Base-by-base conservation (phyloP, 2,329 filamentous ascomycete genomes). In the Xylaria sp. region DNA sequence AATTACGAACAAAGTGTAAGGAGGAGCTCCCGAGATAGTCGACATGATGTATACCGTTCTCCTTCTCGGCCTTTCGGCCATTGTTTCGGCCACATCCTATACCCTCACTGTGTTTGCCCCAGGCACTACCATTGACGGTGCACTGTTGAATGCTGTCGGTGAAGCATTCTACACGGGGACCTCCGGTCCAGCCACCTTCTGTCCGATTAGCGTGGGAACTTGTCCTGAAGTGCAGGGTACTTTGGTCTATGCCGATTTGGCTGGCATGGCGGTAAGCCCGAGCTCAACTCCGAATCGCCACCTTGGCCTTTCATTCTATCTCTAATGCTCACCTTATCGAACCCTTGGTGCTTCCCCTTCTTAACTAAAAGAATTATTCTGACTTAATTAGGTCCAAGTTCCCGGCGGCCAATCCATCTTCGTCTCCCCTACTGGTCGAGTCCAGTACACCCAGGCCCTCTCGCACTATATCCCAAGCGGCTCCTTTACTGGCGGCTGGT, bases 361-460 rank as follows among this genome's bases (percentile, higher is more conserved):
- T 21, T 46, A 21, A 50, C 42, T 21, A 48, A 39, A 22, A 49
- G 13, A 9, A 24, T 4, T 9, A 16, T 41, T 21, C 1, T n/a
- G n/a, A n/a, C n/a, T n/a, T n/a, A n/a, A n/a, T n/a, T 39, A 75
- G 71, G 78, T 83, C 26, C 66, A 76, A 24, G 85, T 87, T 4
- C 84, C 85, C 4, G 85, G 85, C 22, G 86, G 86, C 21, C 85
- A 89, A 63, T 71, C 76, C 52, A 76, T 87, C 62, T 89, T 83
- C 68, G 75, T 88, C 52, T 73, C 71, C 2, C 73, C 78, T 2
- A 69, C 75, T 21, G 86, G 85, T 5, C 72, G 76, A 8, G 68
- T 89, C 52, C 73, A 75, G 50, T 88, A 82, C 71, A 83, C 83
- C 0, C 57, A 64, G 18, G 76, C 84, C 0, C 83, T 87, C 71